Percentiles rank a stretch among this genome's conserved stretches.
These are phyloP conservation scores for Phytophthora pinifolia DNA, from an alignment of 352 stramenopile genomes.

Conservation along the genomic window DNA sequence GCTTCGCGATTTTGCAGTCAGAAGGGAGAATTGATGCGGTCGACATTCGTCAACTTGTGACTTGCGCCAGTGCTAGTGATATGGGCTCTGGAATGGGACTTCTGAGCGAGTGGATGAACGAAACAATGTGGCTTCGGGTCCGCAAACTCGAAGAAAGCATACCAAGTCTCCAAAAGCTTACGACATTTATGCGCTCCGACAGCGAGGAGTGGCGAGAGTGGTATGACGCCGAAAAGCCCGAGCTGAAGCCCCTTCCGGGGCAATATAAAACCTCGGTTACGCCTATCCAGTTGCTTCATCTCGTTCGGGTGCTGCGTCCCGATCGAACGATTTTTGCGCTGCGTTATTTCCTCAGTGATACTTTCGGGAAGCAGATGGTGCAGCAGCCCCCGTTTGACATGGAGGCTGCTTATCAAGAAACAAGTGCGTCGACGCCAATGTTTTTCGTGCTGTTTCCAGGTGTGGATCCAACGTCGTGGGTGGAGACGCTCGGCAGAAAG, in stretches of 20 bases:
- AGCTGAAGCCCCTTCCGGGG: conserved; percentile 89
- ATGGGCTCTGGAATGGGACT: conserved; percentile 80
- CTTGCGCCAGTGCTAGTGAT: conserved; percentile 39
- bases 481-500: conserved; percentile 83
- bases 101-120: conserved; percentile 92
- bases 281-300: conserved; percentile 66
- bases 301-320: conserved; percentile 81
- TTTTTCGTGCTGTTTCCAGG: conserved; percentile 93
- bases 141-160: conserved; percentile 90
- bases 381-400: conserved; percentile 90
- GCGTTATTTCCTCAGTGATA: conserved; percentile 54
- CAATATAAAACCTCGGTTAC: conserved; percentile 56
- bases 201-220: conserved; percentile 95
- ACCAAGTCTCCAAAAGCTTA: conserved; percentile 89
- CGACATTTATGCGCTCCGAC: conserved; percentile 94
- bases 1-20: conserved; percentile 89
- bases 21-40: conserved; percentile 57
- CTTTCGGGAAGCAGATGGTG: conserved; percentile 62
- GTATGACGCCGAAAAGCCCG: conserved; percentile 92
- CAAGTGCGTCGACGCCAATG: conserved; percentile 89
- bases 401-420: conserved; percentile 86
- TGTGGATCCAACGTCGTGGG: conserved; percentile 85
- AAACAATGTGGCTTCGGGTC: conserved; percentile 87
- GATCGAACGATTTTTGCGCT: conserved; percentile 83
- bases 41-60: conserved; percentile 84